Evolutionary conservation across 2,329 filamentous ascomycete species (phyloP).

Genomic region (Lecanicillium sp.): DNA sequence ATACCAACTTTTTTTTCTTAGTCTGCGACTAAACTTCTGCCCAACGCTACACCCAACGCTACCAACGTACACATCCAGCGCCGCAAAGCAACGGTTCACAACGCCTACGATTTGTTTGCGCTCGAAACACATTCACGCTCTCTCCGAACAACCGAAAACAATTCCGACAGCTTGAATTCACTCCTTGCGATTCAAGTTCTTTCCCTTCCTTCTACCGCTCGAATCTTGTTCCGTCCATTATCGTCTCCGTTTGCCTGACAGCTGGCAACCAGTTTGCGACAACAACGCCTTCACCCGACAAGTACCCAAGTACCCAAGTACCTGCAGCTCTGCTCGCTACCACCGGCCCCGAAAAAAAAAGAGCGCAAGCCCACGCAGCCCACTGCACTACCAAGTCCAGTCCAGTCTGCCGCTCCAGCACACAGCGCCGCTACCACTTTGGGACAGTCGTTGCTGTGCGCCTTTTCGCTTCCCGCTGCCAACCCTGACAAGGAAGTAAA

Average conservation of each 20-base stretch:
- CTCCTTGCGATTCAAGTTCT: too few relatives aligned
- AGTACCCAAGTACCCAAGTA: neutral
- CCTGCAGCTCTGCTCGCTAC: neutral
- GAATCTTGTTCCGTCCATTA: too few relatives aligned
- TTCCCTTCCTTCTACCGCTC: too few relatives aligned
- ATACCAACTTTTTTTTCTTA: conserved; percentile 7
- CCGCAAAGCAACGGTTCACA: conserved; percentile 8
- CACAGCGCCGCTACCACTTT: neutral
- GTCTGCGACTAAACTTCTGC: conserved; percentile 12
- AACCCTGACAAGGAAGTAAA: neutral
- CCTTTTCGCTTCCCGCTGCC: neutral
- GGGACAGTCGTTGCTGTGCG: neutral
- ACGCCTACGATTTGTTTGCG: conserved; percentile 4
- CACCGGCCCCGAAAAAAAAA: neutral
- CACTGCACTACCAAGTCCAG: neutral
- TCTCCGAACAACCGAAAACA: too few relatives aligned
- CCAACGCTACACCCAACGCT: conserved; percentile 1
- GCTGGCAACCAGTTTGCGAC: too few relatives aligned
- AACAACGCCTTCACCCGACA: too few relatives aligned
- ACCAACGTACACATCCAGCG: conserved; percentile 1
- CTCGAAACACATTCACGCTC: too few relatives aligned
- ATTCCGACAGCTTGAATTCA: too few relatives aligned
- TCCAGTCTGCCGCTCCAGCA: neutral
- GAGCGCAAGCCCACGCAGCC: neutral
- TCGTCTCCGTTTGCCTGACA: too few relatives aligned